Evolutionary conservation across 164 flowering plant species (phyloP), one percentile per base, ranked within the genome.

Genomic region (Vitis cinerea): DNA sequence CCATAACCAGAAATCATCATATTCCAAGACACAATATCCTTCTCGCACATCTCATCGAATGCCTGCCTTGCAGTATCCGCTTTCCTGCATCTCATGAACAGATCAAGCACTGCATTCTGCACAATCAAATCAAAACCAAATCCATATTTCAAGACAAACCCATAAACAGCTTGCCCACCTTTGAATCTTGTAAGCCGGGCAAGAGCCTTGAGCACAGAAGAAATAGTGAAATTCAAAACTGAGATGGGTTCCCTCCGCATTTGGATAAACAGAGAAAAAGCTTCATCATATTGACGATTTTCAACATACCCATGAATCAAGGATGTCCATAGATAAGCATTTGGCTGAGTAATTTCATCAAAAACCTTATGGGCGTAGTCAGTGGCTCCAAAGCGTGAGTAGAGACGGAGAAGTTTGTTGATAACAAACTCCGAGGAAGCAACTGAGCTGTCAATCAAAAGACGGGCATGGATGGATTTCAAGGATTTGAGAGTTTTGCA

Each of bases 1-100:
- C 67, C 76, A 67, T 71, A 77, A 1, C 84, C 79, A 1, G 73
- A 70, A 58, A 83, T 73, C 81, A 83, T 83, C 3, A 72, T 69
- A 71, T 83, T 83, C 86, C 84, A 81, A 3, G 86, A 80, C 66
- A 81, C 76, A 6, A 69, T 10, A 71, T 83, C 86, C 64, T 62
- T 81, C 8, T 63, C 64, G 9, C 17, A 27, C 81, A 79, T 79
- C 63, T 61, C 78, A 65, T 79, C 76, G 64, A 81, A 83, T 9
- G 78, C 72, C 62, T n/a, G 5, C 64, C 74, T 73, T 0, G 83
- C 84, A 65, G 57, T 7, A 66, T 71, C 79, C 14, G 79, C 71
- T 65, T 70, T 51, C 14, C 80, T 72, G 31, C 80, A 80, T 67
- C 70, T 82, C 61, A 75, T 71, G 63, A 73, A 79, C 51, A 77